phyloP scores from a whole-genome alignment of 257 asterid species.

The Schizonepeta tenuifolia region DNA sequence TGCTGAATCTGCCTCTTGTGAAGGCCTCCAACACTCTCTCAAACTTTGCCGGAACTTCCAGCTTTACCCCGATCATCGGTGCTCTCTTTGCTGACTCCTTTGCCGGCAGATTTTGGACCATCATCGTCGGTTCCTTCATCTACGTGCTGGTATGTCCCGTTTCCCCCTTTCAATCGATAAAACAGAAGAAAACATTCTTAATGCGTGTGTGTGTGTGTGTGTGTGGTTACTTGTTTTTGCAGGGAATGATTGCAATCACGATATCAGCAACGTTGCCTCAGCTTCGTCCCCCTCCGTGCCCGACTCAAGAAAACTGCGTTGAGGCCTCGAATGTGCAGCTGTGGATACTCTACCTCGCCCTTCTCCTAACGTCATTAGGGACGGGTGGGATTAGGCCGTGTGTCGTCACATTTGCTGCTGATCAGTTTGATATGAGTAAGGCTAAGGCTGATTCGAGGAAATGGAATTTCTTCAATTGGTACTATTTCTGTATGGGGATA shows the following conservation, averaged over 20 bases:
- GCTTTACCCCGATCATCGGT: constrained; percentile 76
- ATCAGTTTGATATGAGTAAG: constrained; percentile 74
- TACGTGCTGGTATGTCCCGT: constrained; percentile 53
- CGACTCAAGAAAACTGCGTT: constrained; percentile 67
- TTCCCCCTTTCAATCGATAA: background rate
- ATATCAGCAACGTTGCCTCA: constrained; percentile 63
- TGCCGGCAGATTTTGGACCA: constrained; percentile 81
- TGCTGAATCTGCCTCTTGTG: constrained; percentile 74
- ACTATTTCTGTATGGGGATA: constrained; percentile 69
- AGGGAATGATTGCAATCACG: constrained; percentile 79
- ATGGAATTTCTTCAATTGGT: constrained; percentile 91
- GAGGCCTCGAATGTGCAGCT: constrained; percentile 75
- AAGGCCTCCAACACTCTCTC: constrained; percentile 79
- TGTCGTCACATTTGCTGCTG: constrained; percentile 80
- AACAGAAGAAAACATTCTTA: background rate
- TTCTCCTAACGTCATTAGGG: constrained; percentile 73
- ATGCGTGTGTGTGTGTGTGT: background rate
- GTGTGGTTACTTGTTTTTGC: constrained; percentile 9
- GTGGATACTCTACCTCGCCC: constrained; percentile 58
- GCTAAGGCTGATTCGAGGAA: constrained; percentile 47
- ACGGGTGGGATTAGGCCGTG: constrained; percentile 85
- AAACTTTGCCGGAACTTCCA: constrained; percentile 69
- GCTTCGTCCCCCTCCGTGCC: constrained; percentile 81
- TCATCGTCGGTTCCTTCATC: constrained; percentile 59
- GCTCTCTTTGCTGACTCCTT: constrained; percentile 76